Conservation (phyloP, 2,329 filamentous ascomycete genomes). For the Biscogniauxia sp. region DNA sequence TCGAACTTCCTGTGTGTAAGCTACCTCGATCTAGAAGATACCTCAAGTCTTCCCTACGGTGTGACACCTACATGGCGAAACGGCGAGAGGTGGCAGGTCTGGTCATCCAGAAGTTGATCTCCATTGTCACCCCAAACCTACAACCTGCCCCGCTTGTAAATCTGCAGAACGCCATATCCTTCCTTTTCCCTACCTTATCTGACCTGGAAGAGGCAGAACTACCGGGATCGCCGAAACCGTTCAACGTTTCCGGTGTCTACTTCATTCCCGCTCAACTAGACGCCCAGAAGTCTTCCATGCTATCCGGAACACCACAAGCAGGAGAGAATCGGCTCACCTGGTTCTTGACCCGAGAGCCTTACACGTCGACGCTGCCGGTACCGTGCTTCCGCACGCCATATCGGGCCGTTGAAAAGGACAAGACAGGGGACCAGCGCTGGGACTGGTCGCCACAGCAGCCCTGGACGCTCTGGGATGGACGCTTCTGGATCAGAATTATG, state of each 20-base stretch:
- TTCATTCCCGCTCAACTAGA: conserved; percentile 39
- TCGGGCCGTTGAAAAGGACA: conserved; percentile 9
- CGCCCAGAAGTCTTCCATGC: neutral
- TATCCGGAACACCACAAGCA: neutral
- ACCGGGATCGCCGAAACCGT: conserved; percentile 36
- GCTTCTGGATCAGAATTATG: conserved; percentile 57
- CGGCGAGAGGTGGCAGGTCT: conserved; percentile 45
- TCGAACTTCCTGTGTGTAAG: conserved; percentile 42
- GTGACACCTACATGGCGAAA: conserved; percentile 32
- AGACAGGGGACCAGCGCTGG: conserved; percentile 14
- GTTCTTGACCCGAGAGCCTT: conserved; percentile 47
- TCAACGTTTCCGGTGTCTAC: conserved; percentile 50
- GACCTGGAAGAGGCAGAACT: conserved; percentile 10
- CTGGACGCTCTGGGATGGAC: conserved; percentile 55
- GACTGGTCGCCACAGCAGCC: conserved; percentile 29
- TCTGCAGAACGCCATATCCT: conserved; percentile 45
- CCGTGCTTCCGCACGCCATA: conserved; percentile 26
- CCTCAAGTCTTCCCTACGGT: conserved; percentile 18
- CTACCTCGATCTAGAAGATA: conserved; percentile 19
- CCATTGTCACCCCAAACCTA: conserved; percentile 49
- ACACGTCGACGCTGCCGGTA: conserved; percentile 38
- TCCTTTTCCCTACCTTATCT: conserved; percentile 48
- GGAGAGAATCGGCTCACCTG: conserved; percentile 32
- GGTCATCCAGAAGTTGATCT: conserved; percentile 47
- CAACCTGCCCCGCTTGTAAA: conserved; percentile 41